A percentile compares a stretch with the other conserved stretches of the same genome.
Conservation (phyloP, 164 flowering plant species). For the Aristolochia contorta region DNA sequence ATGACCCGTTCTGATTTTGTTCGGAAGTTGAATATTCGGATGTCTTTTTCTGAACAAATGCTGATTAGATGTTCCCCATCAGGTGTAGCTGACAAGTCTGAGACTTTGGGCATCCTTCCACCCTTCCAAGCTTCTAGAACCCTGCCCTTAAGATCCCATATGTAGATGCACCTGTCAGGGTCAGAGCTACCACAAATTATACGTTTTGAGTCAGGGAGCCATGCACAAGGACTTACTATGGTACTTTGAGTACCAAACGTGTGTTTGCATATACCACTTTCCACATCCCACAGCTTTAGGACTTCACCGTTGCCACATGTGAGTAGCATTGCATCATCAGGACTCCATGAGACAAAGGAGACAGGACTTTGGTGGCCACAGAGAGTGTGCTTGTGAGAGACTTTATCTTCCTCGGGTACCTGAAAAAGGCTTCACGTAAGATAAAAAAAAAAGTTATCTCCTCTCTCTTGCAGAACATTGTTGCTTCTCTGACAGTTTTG, state of each 20-base stretch:
- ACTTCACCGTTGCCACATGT: conserved; percentile 88
- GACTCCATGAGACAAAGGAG: conserved; percentile 89
- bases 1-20: conserved; percentile 55
- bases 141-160: conserved; percentile 78
- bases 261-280: conserved; percentile 66
- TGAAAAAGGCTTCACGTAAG: conserved; percentile 9
- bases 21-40: conserved; percentile 44
- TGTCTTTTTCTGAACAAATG: conserved; percentile 60
- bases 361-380: conserved; percentile 66
- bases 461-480: no score
- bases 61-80: conserved; percentile 65
- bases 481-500: no score
- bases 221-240: conserved; percentile 78
- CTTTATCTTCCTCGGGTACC: conserved; percentile 50
- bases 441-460: no score
- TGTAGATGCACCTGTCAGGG: conserved; percentile 69
- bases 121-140: conserved; percentile 81
- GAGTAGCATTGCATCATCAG: conserved; percentile 75
- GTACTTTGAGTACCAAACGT: conserved; percentile 59
- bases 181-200: conserved; percentile 76
- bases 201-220: conserved; percentile 81
- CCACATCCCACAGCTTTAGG: conserved; percentile 85
- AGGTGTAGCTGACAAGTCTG: conserved; percentile 76
- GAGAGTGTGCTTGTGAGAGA: conserved; percentile 44
- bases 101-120: conserved; percentile 60